phyloP scores from a whole-genome alignment of 1,284 basidiomycete species.

The Ustilago crameri region DNA sequence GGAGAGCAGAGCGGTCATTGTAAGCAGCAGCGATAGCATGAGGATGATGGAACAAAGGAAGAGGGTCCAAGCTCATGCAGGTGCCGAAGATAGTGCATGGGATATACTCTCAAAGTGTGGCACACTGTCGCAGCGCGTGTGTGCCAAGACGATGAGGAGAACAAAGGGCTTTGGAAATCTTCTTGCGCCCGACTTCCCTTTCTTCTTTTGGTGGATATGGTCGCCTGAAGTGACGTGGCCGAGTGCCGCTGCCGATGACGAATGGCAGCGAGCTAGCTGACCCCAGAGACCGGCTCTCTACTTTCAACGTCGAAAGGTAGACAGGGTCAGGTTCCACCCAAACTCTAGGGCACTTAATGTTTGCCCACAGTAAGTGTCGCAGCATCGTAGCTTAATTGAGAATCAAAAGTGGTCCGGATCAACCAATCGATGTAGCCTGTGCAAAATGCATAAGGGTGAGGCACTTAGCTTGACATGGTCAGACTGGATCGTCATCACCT shows the following conservation, averaged over 20 bases:
- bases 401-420: too few relatives aligned
- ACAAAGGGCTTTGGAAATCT: slow-evolving; percentile 7
- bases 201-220: not conserved
- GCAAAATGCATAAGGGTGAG: too few relatives aligned
- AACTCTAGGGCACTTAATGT: too few relatives aligned
- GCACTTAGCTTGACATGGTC: too few relatives aligned
- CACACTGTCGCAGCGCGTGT: not conserved
- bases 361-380: too few relatives aligned
- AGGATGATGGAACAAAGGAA: slow-evolving; percentile 10
- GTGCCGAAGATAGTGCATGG: slow-evolving; percentile 13
- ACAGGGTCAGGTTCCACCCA: too few relatives aligned
- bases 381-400: too few relatives aligned
- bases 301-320: too few relatives aligned
- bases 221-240: too few relatives aligned
- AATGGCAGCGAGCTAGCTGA: too few relatives aligned
- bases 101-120: slow-evolving; percentile 6
- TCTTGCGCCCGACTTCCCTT: not conserved
- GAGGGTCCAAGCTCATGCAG: slow-evolving; percentile 14
- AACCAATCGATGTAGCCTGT: too few relatives aligned
- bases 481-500: slow-evolving; percentile 5
- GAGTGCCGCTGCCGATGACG: not conserved
- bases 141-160: not conserved
- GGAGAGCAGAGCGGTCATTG: not conserved
- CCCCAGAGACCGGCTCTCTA: too few relatives aligned
- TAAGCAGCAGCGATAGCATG: not conserved